A percentile compares a stretch with the other conserved stretches of the same genome.
Evolutionary conservation across 1,284 basidiomycete species (phyloP).

Genomic region (Papiliotrema nemorosa): DNA sequence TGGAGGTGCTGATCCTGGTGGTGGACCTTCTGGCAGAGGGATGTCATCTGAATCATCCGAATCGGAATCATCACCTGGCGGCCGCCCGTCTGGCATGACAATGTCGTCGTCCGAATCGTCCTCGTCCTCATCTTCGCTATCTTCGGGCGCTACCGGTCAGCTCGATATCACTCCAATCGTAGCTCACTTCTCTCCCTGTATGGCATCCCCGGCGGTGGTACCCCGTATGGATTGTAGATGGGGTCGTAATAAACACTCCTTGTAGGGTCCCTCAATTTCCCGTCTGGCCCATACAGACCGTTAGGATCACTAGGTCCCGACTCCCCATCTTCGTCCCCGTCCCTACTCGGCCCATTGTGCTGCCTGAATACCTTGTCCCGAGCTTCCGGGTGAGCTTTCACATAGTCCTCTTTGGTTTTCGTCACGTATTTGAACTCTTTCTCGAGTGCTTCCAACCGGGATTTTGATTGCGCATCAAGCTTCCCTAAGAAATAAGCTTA

Average conservation of each 20-base stretch:
- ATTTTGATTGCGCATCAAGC: conserved; percentile 33
- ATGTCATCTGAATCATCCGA: conserved; percentile 51
- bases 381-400: conserved; percentile 85
- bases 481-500: conserved; percentile 13
- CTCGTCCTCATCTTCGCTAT: conserved; percentile 37
- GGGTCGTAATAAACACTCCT: conserved; percentile 89
- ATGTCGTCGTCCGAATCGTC: conserved; percentile 61
- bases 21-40: conserved; percentile 50
- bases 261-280: conserved; percentile 77
- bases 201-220: conserved; percentile 94
- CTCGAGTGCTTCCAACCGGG: conserved; percentile 57
- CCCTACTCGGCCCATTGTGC: too few species aligned
- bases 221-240: conserved; percentile 88
- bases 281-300: conserved; percentile 68
- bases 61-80: conserved; percentile 54
- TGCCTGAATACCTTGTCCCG: conserved; percentile 65
- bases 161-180: neutral
- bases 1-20: conserved; percentile 29
- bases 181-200: conserved; percentile 76
- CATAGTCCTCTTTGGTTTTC: conserved; percentile 82
- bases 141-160: conserved; percentile 8
- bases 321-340: conserved; percentile 44
- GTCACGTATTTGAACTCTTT: conserved; percentile 72
- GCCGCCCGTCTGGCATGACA: conserved; percentile 77
- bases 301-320: conserved; percentile 30